phyloP scores from a whole-genome alignment of 1,284 basidiomycete species.

The Cryptococcus sp. region DNA sequence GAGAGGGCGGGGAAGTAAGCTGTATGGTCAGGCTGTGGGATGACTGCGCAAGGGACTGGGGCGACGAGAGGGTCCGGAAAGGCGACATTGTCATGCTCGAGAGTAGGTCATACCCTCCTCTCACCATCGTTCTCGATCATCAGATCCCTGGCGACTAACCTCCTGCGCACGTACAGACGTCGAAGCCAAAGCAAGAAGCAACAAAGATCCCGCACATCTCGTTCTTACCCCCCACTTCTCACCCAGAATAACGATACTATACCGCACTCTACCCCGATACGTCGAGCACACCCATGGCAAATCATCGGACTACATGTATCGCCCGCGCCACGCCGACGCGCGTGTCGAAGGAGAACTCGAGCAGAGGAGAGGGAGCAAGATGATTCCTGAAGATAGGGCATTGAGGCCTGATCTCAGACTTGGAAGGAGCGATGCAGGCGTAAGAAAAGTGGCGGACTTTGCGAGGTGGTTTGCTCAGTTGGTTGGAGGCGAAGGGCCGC shows the following conservation, averaged over 20 bases:
- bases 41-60: constrained; percentile 37
- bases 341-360: neutral
- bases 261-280: constrained; percentile 43
- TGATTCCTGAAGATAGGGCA: constrained; percentile 29
- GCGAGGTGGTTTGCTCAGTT: constrained; percentile 45
- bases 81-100: constrained; percentile 46
- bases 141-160: neutral
- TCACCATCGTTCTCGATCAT: neutral
- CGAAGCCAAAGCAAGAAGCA: constrained; percentile 24
- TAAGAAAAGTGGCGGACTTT: constrained; percentile 36
- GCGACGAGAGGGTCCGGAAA: constrained; percentile 30
- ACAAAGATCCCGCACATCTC: constrained; percentile 31
- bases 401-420: constrained; percentile 43
- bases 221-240: constrained; percentile 23
- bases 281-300: neutral
- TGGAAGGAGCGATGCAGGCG: constrained; percentile 40
- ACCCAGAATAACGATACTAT: constrained; percentile 33
- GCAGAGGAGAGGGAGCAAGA: neutral
- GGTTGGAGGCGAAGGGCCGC: constrained; percentile 37
- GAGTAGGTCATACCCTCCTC: constrained; percentile 26
- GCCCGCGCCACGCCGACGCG: neutral
- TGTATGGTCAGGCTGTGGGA: constrained; percentile 44
- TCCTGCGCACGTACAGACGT: constrained; percentile 28
- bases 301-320: constrained; percentile 31
- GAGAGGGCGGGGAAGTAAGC: constrained; percentile 13